Evolutionary conservation across 305 asterid genomes (phyloP), one percentile per base, ranked within the genome.

Genomic region (Fraxinus sp.): DNA sequence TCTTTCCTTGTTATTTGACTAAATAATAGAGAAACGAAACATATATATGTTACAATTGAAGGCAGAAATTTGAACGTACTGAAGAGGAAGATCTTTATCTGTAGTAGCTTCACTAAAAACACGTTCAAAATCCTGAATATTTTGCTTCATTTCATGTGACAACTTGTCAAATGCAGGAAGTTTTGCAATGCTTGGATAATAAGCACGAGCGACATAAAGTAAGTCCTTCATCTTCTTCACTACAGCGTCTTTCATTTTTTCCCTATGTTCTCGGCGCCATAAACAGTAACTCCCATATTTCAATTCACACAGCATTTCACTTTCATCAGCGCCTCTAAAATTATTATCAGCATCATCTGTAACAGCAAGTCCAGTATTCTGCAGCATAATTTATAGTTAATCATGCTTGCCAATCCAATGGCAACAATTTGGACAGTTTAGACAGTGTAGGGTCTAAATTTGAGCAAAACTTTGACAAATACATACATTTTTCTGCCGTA

Each of bases 151-250:
- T 87, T 97, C 97, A 84, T 87, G 98, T 18, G 97, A 90, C 84
- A 97, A 89, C 84, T 92, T 92, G 83, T 95, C 97, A 72, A 90
- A 90, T 79, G 88, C 84, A 26, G 98, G 95, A 85, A 97, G 92
- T 89, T 97, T 97, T 78, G 98, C 98, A 88, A 97, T 95, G 84
- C 99, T 97, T 79, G 98, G 99, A 91, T 86, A 93, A 78, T 97
- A 97, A 66, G 99, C 98, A 78, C 98, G 98, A 73, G 99, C 98
- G 81, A 97, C 98, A 89, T 88, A 95, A 79, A 96, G 95, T 76
- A 92, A 91, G 91, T 97, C 98, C 90, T 97, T 97, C 99, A 97
- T 95, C 91, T 84, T 93, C 91, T 90, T 97, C 88, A 97, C 99
- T 80, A 88, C 79, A 77, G 87, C 77, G 89, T 95, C 98, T 30